Conservation (phyloP, 768 basidiomycete species). For the Leucocoprinus birnbaumii region DNA sequence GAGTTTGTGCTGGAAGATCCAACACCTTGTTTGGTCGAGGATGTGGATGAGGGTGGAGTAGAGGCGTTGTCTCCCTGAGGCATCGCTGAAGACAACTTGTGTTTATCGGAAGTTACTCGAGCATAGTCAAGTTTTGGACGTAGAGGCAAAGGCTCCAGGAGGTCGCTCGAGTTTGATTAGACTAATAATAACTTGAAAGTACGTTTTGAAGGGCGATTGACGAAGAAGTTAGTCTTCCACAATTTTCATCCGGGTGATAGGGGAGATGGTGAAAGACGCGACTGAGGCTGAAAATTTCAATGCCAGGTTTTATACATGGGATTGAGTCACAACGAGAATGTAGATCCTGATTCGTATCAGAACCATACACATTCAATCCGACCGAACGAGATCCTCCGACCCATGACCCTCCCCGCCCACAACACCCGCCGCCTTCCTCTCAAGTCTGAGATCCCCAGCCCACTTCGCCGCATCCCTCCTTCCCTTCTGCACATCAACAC, state of each 20-base stretch:
- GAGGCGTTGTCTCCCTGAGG: not conserved
- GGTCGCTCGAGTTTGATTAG: too few relatives aligned
- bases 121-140: too few relatives aligned
- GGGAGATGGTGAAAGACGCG: not conserved
- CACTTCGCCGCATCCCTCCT: slow-evolving; percentile 58
- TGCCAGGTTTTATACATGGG: not conserved
- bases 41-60: not conserved
- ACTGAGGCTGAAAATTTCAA: not conserved
- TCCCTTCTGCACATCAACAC: slow-evolving; percentile 61
- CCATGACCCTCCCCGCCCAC: not conserved
- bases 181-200: too few relatives aligned
- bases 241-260: not conserved
- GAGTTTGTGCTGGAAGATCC: not conserved
- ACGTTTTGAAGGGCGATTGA: too few relatives aligned
- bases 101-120: not conserved
- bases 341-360: too few relatives aligned
- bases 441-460: slow-evolving; percentile 35
- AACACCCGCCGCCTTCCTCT: not conserved
- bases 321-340: not conserved
- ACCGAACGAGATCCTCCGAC: not conserved
- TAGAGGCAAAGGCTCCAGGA: too few relatives aligned
- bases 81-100: too few relatives aligned
- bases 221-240: not conserved
- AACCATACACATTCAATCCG: too few relatives aligned
- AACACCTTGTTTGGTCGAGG: not conserved